Base-by-base conservation (phyloP, 75 land plant genomes). In the Cryptomeria japonica region DNA sequence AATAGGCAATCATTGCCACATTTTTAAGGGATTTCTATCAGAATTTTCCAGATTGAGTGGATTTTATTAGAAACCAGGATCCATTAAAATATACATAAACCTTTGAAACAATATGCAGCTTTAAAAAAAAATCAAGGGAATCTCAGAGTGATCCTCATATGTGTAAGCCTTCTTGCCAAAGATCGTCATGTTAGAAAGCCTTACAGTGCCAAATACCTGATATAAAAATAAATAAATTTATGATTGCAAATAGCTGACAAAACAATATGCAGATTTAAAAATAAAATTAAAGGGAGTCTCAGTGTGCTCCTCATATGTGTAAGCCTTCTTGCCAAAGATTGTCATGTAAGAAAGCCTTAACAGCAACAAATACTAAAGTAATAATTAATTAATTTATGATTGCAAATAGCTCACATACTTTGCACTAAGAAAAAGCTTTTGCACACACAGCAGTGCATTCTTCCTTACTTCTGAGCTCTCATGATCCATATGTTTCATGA, bases 401-500 rank as follows among this genome's bases (percentile, higher is more conserved):
- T 96, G 99, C 92, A 98, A 86, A 86, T 93, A 97, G 92, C 99
- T 97, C 0, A 96, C 99, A 90, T 98, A 98, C 87, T 97, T 98
- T 58, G 99, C 94, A 36, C 98, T 96, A 46, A 98, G 93, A 84
- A 98, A 95, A 70, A 98, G 95, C 91, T 96, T 97, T 85, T 98
- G 99, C 56, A 96, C 92, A 85, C 97, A 98, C 14, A 98, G 93
- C 28, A 98, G 90, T 19, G 99, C 96, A 83, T 95, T 92, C 89
- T 95, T 98, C 13, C 93, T 91, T 31, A 98, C 98, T 89, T 98
- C 99, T 36, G 94, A 86, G 88, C 94, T 95, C 39, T 96, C 96
- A 91, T 95, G 96, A 61, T 92, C 93, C 99, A 98, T 94, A 32
- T 94, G 88, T 76, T 93, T 93, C 99, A 98, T 98, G 37, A 98